Percentiles rank a stretch among this genome's conserved stretches.
Evolutionary conservation across 2,329 filamentous ascomycete genomes (phyloP).

Genomic region (Cryphonectria parasitica): DNA sequence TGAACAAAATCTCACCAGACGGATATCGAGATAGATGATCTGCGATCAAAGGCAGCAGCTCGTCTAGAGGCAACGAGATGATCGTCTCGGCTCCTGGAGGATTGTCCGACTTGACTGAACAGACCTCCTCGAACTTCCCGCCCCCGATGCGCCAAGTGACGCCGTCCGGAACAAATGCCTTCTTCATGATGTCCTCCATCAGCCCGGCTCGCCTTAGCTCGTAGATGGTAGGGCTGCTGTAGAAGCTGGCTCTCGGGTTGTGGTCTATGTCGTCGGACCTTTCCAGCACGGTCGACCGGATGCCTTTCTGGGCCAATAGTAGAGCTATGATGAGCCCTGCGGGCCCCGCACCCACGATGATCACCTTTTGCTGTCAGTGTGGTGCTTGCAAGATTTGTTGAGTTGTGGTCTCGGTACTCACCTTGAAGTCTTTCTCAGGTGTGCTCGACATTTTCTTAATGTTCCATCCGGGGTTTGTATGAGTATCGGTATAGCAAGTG

Average conservation of each 20-base stretch:
- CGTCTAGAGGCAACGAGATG: conserved; percentile 48
- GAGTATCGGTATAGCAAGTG: not conserved
- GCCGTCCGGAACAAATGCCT: conserved; percentile 34
- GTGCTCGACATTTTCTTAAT: not conserved
- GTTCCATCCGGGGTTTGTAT: not conserved
- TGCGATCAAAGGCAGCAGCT: conserved; percentile 47
- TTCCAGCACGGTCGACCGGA: conserved; percentile 37
- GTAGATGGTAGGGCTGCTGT: conserved; percentile 34
- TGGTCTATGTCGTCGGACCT: conserved; percentile 35
- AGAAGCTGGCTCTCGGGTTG: conserved; percentile 39
- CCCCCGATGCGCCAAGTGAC: conserved; percentile 36
- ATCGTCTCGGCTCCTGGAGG: conserved; percentile 35
- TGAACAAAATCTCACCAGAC: conserved; percentile 42
- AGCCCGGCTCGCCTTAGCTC: conserved; percentile 37
- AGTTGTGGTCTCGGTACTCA: not conserved
- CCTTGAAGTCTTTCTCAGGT: conserved; percentile 8
- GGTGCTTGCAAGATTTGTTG: accelerated
- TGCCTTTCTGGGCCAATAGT: conserved; percentile 32
- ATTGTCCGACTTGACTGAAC: conserved; percentile 26
- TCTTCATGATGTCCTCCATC: conserved; percentile 35
- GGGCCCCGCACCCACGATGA: conserved; percentile 33
- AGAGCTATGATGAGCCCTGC: conserved; percentile 33
- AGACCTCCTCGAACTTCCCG: conserved; percentile 29
- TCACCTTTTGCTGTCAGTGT: conserved; percentile 24
- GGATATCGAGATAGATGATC: conserved; percentile 41